Evolutionary conservation across 257 asterid species (phyloP), one percentile per base, ranked within the genome.

Genomic region (Eucommia ulmoides): DNA sequence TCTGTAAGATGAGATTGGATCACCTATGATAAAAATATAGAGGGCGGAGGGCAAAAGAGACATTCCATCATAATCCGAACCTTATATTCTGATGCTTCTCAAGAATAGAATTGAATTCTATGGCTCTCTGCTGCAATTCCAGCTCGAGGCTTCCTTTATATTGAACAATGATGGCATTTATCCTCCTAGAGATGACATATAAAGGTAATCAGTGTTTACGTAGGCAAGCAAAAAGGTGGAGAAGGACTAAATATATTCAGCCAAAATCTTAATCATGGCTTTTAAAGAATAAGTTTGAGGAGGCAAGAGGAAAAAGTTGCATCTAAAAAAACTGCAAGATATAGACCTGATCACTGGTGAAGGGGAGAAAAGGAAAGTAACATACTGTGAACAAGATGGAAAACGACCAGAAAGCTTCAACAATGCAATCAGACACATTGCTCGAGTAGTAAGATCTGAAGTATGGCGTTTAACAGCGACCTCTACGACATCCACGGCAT

Each of bases 111-210:
- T 77, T 81, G 49, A 91, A 91, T 58, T 91, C 98, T 53, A 81
- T 83, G 71, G 98, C 95, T 77, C 99, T 77, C 74, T 91, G 99
- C 62, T 91, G 99, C 64, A 91, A 81, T 77, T 86, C 99, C 49
- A 91, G 93, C 63, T 75, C 88, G 62, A 91, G 74, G 71, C 94
- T 80, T 70, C 94, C 93, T 70, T 91, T 91, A 42, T 81, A 75
- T 50, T 71, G 94, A 64, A 54, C 65, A 51, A 86, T 58, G 42
- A 58, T 63, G 44, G 75, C 78, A 56, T 75, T 86, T 65, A 91
- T 79, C 68, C 88, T 81, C 94, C 99, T 86, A 54, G 15, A 53
- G 41, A 45, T 12, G 24, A 54, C 22, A 50, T 29, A 19, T 8
- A 45, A 22, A 52, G 16, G 10, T 16, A 1, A 19, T 54, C 19